Conservation (phyloP, 108 stramenopile species). For the Schizochytrium sp. region DNA sequence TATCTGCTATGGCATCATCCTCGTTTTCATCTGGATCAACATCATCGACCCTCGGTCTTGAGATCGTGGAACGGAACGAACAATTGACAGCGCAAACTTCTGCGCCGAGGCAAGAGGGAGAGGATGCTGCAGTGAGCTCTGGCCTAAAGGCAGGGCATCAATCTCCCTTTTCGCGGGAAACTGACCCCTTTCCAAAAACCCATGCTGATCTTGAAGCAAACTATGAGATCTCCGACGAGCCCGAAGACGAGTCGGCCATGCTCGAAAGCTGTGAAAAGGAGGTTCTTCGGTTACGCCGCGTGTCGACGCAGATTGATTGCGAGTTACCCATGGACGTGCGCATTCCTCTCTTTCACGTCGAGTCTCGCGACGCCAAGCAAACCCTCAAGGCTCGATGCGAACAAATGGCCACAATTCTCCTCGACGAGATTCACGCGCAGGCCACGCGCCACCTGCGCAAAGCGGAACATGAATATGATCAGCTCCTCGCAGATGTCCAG, state of each 20-base stretch:
- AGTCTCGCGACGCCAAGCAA: neutral
- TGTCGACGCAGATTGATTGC: neutral
- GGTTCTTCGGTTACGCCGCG: neutral
- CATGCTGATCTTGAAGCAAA: neutral
- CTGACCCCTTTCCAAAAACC: neutral
- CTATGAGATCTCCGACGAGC: neutral
- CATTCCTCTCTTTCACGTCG: neutral
- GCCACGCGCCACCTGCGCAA: neutral
- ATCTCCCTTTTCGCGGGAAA: neutral
- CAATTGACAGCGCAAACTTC: no score
- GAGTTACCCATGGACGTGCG: neutral
- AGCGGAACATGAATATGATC: neutral
- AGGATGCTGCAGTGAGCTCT: no score
- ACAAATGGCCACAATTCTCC: neutral
- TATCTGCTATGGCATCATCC: neutral
- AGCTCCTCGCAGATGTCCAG: neutral
- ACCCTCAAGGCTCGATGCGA: neutral
- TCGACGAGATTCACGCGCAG: neutral
- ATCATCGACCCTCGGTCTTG: no score
- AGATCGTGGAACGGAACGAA: no score
- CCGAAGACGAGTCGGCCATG: neutral
- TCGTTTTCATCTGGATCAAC: no score
- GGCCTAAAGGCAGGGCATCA: no score
- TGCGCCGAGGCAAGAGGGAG: no score
- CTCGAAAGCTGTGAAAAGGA: neutral